Conservation (phyloP, 192 early-diverging fungal species). For the Lobosporangium transversale region DNA sequence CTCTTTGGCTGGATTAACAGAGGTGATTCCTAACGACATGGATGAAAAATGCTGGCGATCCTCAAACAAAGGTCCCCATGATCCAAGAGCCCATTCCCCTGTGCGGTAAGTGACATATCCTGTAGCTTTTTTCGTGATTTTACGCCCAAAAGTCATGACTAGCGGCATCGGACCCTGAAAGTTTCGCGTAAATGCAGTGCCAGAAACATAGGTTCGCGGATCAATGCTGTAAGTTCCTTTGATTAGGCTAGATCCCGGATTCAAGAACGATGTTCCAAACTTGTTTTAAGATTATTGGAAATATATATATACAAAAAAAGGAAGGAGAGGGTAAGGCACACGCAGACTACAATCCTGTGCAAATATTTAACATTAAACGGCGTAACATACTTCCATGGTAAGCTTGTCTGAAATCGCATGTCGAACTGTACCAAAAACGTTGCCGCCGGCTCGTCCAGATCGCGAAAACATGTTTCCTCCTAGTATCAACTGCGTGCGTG, state of each 20-base stretch:
- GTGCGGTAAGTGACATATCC: conserved; percentile 81
- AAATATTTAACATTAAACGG: no score
- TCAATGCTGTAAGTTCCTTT: conserved; percentile 63
- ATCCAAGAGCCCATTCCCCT: conserved; percentile 74
- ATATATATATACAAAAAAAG: not conserved
- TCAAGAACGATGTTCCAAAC: conserved; percentile 62
- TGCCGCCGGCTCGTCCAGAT: conserved; percentile 77
- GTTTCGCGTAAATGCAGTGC: conserved; percentile 60
- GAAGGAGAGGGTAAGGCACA: no score
- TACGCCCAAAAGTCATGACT: conserved; percentile 68
- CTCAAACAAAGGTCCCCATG: conserved; percentile 65
- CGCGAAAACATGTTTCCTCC: conserved; percentile 70
- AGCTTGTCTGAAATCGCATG: conserved; percentile 79
- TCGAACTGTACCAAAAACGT: conserved; percentile 78
- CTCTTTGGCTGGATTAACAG: conserved; percentile 41
- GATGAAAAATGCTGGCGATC: conserved; percentile 56
- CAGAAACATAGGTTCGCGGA: conserved; percentile 68
- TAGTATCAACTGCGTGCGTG: conserved; percentile 59
- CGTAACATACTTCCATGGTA: conserved; percentile 79
- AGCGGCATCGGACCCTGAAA: conserved; percentile 72
- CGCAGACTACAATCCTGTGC: no score
- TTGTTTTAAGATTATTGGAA: conserved; percentile 18
- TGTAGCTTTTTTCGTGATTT: conserved; percentile 67
- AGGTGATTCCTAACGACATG: conserved; percentile 58
- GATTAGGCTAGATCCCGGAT: conserved; percentile 63